phyloP scores from a whole-genome alignment of 768 basidiomycete species.

The Nidularia sp. region DNA sequence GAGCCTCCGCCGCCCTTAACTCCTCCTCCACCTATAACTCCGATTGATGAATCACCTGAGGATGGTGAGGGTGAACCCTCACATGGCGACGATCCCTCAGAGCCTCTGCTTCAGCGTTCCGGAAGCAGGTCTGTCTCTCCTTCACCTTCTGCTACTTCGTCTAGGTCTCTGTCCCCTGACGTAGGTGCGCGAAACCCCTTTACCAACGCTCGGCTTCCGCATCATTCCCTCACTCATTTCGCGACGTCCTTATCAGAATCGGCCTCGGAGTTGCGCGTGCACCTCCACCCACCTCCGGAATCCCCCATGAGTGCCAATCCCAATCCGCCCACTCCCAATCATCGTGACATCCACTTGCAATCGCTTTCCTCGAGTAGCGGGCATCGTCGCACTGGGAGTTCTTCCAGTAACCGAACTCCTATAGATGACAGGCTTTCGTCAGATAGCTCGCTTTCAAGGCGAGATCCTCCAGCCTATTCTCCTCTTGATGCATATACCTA shows the following conservation, averaged over 20 bases:
- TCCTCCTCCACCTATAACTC: conserved; percentile 70
- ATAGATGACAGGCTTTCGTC: conserved; percentile 26
- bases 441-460: conserved; percentile 36
- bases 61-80: conserved; percentile 30
- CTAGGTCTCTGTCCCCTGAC: conserved; percentile 60
- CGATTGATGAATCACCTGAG: conserved; percentile 63
- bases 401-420: conserved; percentile 14
- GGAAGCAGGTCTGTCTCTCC: conserved; percentile 41
- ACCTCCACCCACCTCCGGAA: conserved; percentile 75
- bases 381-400: conserved; percentile 30
- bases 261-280: conserved; percentile 66
- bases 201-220: conserved; percentile 66
- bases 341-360: conserved; percentile 78
- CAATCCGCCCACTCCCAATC: conserved; percentile 83
- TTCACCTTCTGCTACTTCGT: conserved; percentile 39
- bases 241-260: conserved; percentile 53
- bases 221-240: conserved; percentile 65
- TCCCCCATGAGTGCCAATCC: conserved; percentile 69
- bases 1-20: conserved; percentile 36
- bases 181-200: conserved; percentile 86
- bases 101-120: conserved; percentile 12
- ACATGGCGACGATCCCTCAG: conserved; percentile 19
- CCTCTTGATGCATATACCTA: conserved; percentile 85
- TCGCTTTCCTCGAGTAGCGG: conserved; percentile 40
- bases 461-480: conserved; percentile 83